These are phyloP conservation scores for Phytophthora crassamura DNA, from an alignment of 352 stramenopile species.

Conservation along the genomic window DNA sequence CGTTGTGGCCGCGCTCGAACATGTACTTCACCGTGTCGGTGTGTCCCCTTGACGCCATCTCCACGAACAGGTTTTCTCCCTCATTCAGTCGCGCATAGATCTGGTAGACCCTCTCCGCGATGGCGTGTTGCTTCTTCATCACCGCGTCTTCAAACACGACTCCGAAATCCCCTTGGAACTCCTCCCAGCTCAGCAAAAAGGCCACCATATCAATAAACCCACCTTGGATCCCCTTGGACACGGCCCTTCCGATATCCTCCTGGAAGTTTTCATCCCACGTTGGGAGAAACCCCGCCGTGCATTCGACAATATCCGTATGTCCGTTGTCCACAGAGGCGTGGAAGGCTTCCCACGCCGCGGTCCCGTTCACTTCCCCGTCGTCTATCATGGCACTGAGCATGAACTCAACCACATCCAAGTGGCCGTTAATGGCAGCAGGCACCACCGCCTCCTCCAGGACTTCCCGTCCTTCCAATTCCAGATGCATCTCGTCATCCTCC, in stretches of 20 bases:
- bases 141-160: neutral
- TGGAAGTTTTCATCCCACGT: neutral
- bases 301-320: slow-evolving; percentile 1
- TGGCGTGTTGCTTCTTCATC: neutral
- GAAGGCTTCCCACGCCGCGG: neutral
- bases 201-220: slow-evolving; percentile 2
- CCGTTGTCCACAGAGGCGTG: neutral
- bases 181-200: neutral
- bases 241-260: neutral
- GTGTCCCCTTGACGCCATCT: neutral
- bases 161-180: neutral
- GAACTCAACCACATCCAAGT: slow-evolving; percentile 8
- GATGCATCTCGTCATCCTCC: neutral
- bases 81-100: neutral
- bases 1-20: neutral
- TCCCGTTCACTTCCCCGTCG: slow-evolving; percentile 3
- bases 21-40: neutral
- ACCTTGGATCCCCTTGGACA: slow-evolving; percentile 4
- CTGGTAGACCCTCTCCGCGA: neutral
- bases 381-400: neutral
- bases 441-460: neutral
- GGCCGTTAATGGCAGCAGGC: neutral
- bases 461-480: neutral
- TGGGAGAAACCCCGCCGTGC: neutral
- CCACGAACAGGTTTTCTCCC: neutral